These are phyloP conservation scores for Lanmaoa pseudosensibilis DNA, from an alignment of 768 basidiomycete genomes.

Conservation along the genomic window DNA sequence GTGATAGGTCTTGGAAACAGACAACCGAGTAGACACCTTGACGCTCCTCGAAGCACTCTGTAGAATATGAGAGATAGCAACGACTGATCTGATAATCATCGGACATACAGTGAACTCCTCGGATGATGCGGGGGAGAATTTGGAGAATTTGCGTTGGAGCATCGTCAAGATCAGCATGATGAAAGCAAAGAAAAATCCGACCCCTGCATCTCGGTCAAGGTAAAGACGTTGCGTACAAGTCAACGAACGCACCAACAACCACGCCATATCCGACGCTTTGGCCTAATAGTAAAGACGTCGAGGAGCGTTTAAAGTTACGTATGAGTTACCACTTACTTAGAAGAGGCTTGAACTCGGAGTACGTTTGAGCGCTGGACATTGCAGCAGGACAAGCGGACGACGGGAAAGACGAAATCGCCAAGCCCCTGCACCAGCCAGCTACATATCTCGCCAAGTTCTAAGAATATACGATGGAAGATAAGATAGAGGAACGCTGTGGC, in stretches of 20 bases:
- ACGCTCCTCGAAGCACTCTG: conserved; percentile 48
- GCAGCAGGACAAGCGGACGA: neutral
- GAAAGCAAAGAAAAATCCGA: conserved; percentile 51
- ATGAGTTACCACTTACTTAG: conserved; percentile 29
- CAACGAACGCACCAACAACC: conserved; percentile 39
- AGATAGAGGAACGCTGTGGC: neutral
- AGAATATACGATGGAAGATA: conserved; percentile 5
- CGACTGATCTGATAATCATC: neutral
- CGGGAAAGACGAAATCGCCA: neutral
- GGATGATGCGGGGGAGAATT: conserved; percentile 45
- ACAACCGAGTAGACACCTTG: conserved; percentile 32
- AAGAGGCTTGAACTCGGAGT: conserved; percentile 42
- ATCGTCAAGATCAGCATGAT: conserved; percentile 47
- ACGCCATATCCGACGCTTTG: conserved; percentile 52
- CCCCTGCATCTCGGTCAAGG: conserved; percentile 31
- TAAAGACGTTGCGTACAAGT: neutral
- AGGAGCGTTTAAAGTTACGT: neutral
- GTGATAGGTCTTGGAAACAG: neutral
- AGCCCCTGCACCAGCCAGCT: neutral
- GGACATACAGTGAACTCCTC: conserved; percentile 48
- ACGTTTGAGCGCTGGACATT: conserved; percentile 19
- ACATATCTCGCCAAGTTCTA: conserved; percentile 1
- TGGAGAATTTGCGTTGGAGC: conserved; percentile 47
- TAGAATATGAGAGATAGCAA: neutral
- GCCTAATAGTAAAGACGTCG: conserved; percentile 23